Evolutionary conservation across 306 rosid species (phyloP).

Genomic region (Quillaja saponaria): DNA sequence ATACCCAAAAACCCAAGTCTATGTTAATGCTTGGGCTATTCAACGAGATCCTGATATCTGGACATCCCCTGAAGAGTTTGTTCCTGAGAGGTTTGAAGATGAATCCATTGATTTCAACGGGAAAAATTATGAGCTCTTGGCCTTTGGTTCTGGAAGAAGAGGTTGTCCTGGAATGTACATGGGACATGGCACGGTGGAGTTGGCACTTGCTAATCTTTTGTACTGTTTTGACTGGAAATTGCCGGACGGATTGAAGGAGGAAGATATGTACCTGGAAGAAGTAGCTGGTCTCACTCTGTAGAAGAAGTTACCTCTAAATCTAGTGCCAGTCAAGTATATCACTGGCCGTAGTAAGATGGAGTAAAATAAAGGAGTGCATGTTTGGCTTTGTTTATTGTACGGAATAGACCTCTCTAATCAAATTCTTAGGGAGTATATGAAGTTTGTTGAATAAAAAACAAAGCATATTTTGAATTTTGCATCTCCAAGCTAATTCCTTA

Average conservation of each 20-base stretch:
- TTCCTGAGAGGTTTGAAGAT: conserved; percentile 19
- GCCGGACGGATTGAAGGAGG: conserved; percentile 39
- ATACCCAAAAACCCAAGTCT: conserved; percentile 20
- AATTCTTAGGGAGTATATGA: too few species aligned
- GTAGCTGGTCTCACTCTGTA: not conserved
- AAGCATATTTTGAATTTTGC: too few species aligned
- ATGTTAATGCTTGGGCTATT: conserved; percentile 43
- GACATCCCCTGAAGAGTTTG: conserved; percentile 49
- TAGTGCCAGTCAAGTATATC: conserved; percentile 24
- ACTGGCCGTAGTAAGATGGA: too few species aligned
- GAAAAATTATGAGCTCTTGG: too few species aligned
- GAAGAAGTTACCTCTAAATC: conserved; percentile 39
- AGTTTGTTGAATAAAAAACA: too few species aligned
- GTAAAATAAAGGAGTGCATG: too few species aligned
- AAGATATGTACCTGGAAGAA: conserved; percentile 32
- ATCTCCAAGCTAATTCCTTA: too few species aligned
- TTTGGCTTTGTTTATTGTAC: too few species aligned
- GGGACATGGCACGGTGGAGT: conserved; percentile 20
- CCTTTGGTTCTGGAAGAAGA: too few species aligned
- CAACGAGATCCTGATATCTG: conserved; percentile 40
- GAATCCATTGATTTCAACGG: conserved; percentile 18
- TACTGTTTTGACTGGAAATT: conserved; percentile 47
- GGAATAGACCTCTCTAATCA: too few species aligned
- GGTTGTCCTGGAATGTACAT: conserved; percentile 34
- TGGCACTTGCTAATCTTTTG: conserved; percentile 4